Base-by-base conservation (phyloP, 2,329 filamentous ascomycete species). In the Leptographium procerum region DNA sequence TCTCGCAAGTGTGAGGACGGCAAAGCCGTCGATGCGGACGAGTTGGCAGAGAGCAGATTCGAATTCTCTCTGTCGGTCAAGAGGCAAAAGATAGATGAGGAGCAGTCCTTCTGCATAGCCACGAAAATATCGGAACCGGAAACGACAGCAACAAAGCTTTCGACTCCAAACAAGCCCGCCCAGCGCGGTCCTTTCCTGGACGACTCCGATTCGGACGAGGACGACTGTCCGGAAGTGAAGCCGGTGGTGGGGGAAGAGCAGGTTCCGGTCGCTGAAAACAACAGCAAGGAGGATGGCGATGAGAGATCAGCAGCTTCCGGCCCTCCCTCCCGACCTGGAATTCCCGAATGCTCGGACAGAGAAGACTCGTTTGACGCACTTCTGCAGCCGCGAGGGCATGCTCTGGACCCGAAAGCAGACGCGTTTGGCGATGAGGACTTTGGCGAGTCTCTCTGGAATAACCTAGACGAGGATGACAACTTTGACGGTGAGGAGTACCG, bases 131-230 rank as follows among this genome's bases (percentile, higher is more conserved):
- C 75, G 56, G 6, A 64, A 72, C n/a, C 31, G 22, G 6, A 64
- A 72, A 28, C 31, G 22, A 4, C 79, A 77, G 64, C 72, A 70
- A 67, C 72, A 73, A 64, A 77, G 74, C 63, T 58, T 73, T 69
- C 52, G 55, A 58, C 34, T 57, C 47, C 55, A 24, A 55, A 24
- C 19, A 60, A 43, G 8, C 48, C 34, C 68, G 65, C 45, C 36
- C 36, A 54, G 36, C 31, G 56, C 52, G 84, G 82, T 0, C 86
- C 86, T 0, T 91, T 91, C 64, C 67, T 91, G 47, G 81, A 87
- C 55, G 82, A 80, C 52, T 71, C 66, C 22, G 63, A 64, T 24
- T 57, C 58, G 5, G 61, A 62, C 3, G 29, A 14, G 3, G 52
- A 58, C 4, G 48, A 50, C 3, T 8, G 16, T 43, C 16, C 40